Evolutionary conservation across 2,329 filamentous ascomycete genomes (phyloP).

Genomic region (Neonectria hederae): DNA sequence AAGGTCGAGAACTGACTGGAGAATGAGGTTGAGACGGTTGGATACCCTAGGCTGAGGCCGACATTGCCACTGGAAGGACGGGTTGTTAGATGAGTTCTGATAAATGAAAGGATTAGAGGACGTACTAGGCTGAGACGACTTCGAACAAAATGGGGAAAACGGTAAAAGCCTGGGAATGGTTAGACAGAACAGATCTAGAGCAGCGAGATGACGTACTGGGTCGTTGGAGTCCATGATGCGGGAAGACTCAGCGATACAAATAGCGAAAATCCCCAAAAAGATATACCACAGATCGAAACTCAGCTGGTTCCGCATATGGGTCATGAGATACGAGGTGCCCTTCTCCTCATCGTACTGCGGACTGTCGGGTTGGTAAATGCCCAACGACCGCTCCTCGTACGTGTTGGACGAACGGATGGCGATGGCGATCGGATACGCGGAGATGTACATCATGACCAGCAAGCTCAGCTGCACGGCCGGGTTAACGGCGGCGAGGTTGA

Average conservation of each 20-base stretch:
- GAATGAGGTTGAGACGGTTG: conserved; percentile 43
- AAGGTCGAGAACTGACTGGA: conserved; percentile 45
- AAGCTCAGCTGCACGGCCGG: conserved; percentile 67
- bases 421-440: conserved; percentile 68
- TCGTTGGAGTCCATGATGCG: conserved; percentile 40
- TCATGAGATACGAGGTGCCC: conserved; percentile 44
- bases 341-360: conserved; percentile 42
- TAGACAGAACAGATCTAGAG: background rate
- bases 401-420: conserved; percentile 68
- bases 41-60: conserved; percentile 48
- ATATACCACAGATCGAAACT: conserved; percentile 55
- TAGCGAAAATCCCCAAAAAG: conserved; percentile 50
- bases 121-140: conserved; percentile 48
- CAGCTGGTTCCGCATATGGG: conserved; percentile 51
- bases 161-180: conserved; percentile 38
- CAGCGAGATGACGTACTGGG: conserved; percentile 28
- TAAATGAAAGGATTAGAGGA: background rate
- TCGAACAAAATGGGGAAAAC: conserved; percentile 49
- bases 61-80: conserved; percentile 45
- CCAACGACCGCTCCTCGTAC: conserved; percentile 70
- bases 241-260: conserved; percentile 46
- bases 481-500: conserved; percentile 59
- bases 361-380: conserved; percentile 58
- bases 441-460: conserved; percentile 74
- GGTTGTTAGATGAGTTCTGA: conserved; percentile 15